Evolutionary conservation across 1,139 yeast species (phyloP).

Genomic region (Petasospora rhodanensis): DNA sequence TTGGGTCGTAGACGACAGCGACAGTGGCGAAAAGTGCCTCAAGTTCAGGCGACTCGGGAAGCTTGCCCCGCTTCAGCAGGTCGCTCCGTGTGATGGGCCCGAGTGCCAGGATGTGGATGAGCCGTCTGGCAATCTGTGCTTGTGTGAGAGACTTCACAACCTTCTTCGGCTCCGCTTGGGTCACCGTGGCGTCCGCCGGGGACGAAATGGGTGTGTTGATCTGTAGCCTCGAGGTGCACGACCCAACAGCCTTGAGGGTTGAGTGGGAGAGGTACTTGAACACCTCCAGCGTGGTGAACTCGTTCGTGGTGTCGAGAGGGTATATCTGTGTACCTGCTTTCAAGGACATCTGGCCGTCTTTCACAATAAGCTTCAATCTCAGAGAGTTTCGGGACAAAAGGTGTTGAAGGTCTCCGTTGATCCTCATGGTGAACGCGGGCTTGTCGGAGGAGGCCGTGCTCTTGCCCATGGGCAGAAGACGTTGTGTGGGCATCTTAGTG

Average conservation of each 20-base stretch:
- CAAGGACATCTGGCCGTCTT: conserved; percentile 11
- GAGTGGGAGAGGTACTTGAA: conserved; percentile 15
- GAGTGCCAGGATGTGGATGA: conserved; percentile 17
- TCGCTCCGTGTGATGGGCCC: conserved; percentile 19
- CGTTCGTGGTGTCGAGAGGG: conserved; percentile 5
- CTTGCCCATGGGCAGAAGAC: conserved; percentile 5
- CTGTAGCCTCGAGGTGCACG: conserved; percentile 9
- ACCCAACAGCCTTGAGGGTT: conserved; percentile 14
- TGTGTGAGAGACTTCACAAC: background rate
- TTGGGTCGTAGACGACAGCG: conserved; percentile 10
- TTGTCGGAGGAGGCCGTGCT: conserved; percentile 3
- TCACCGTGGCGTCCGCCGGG: conserved; percentile 1
- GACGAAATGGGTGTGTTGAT: conserved; percentile 6
- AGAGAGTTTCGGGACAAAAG: conserved; percentile 9
- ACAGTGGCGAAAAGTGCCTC: conserved; percentile 10
- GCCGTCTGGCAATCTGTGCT: conserved; percentile 4
- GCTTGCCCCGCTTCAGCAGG: conserved; percentile 8
- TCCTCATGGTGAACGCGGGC: conserved; percentile 8
- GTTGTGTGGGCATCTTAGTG: conserved; percentile 1
- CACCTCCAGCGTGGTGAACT: conserved; percentile 7
- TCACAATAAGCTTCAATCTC: conserved; percentile 11
- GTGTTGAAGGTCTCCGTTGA: conserved; percentile 7
- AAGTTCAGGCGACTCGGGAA: conserved; percentile 11
- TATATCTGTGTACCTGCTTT: conserved; percentile 5
- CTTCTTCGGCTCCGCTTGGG: conserved; percentile 1